Evolutionary conservation across 805 yeast species (phyloP).

Genomic region (Schwanniomyces occidentalis): DNA sequence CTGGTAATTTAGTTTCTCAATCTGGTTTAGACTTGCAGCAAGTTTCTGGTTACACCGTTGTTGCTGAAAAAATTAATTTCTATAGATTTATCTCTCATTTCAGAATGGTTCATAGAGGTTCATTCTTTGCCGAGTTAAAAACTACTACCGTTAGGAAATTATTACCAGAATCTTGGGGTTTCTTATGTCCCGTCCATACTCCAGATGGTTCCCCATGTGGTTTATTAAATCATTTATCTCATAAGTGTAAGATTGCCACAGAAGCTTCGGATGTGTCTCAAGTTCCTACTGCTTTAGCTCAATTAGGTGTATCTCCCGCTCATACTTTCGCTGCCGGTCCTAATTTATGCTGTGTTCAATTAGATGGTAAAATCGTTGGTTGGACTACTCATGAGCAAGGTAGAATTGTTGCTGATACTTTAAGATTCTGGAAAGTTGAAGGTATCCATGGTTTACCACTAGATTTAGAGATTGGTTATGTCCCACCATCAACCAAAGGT

Average conservation of each 20-base stretch:
- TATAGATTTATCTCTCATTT: constrained; percentile 97
- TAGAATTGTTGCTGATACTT: constrained; percentile 78
- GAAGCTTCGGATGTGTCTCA: constrained; percentile 67
- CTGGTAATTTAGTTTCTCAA: constrained; percentile 96
- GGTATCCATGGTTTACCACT: constrained; percentile 76
- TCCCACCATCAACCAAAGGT: constrained; percentile 93
- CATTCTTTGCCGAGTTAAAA: constrained; percentile 96
- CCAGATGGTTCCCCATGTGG: constrained; percentile 99
- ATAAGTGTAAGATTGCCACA: constrained; percentile 88
- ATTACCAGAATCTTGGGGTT: constrained; percentile 98
- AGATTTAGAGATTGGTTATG: constrained; percentile 90
- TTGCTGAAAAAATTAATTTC: constrained; percentile 97
- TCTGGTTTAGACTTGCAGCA: constrained; percentile 98
- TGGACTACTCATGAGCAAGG: constrained; percentile 94
- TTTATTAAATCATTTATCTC: constrained; percentile 92
- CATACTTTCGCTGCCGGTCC: constrained; percentile 88
- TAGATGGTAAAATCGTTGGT: constrained; percentile 90
- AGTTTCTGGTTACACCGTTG: constrained; percentile 97
- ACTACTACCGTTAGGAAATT: constrained; percentile 96
- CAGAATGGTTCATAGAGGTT: constrained; percentile 99
- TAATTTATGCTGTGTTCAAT: constrained; percentile 81
- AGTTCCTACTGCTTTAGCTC: constrained; percentile 64
- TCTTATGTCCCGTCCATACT: constrained; percentile 97
- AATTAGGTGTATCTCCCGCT: constrained; percentile 80
- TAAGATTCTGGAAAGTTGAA: constrained; percentile 90